A percentile compares a stretch with the other conserved stretches of the same genome.
Evolutionary conservation across 192 early-diverging fungal genomes (phyloP).

Genomic region (Backusella circina): DNA sequence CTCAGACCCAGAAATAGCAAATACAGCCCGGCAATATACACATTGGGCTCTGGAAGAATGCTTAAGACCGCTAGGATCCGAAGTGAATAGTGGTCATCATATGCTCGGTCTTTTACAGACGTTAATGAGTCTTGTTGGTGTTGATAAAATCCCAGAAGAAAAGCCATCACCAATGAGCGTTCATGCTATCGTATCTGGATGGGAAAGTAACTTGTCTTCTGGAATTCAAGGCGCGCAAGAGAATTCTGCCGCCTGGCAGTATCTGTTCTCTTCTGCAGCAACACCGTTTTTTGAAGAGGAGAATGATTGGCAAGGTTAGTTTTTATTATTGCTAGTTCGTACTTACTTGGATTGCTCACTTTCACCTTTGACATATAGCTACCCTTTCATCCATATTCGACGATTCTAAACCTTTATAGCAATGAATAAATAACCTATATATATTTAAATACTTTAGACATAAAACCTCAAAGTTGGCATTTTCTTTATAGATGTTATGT

Average conservation of each 20-base stretch:
- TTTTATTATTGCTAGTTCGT: background rate
- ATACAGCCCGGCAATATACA: background rate
- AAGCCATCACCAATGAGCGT: constrained; percentile 9
- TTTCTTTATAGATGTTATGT: background rate
- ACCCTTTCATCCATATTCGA: constrained; percentile 6
- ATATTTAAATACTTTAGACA: background rate
- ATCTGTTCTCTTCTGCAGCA: constrained; percentile 10
- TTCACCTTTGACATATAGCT: background rate
- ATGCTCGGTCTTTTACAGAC: background rate
- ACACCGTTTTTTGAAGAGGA: constrained; percentile 10
- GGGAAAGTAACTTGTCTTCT: background rate
- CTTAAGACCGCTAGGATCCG: constrained; percentile 4
- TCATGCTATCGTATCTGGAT: constrained; percentile 5
- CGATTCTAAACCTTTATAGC: background rate
- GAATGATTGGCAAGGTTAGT: background rate
- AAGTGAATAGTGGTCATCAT: background rate
- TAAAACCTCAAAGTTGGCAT: background rate
- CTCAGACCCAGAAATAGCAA: constrained; percentile 8
- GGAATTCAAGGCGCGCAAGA: background rate
- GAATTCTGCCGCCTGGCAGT: constrained; percentile 13
- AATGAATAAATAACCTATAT: background rate
- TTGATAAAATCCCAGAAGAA: background rate
- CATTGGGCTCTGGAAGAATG: constrained; percentile 17
- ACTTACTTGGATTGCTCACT: background rate
- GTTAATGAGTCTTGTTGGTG: constrained; percentile 2